A percentile compares a stretch with the other conserved stretches of the same genome.
Evolutionary conservation across 441 rosid species (phyloP).

Genomic region (Erysimum pusillum): DNA sequence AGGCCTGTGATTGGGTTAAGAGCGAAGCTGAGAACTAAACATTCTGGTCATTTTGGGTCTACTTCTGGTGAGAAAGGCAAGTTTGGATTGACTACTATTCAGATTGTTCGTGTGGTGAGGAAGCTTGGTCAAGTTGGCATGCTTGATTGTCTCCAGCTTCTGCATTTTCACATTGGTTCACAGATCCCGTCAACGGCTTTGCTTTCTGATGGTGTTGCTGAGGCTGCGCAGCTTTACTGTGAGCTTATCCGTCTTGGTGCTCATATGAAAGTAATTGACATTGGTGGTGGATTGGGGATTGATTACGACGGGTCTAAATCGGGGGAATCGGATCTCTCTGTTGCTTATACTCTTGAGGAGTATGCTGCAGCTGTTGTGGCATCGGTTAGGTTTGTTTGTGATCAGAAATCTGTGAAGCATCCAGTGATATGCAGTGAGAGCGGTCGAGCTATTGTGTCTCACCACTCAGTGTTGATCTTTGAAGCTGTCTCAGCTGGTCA

Average conservation of each 20-base stretch:
- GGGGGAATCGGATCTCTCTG: constrained; percentile 80
- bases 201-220: constrained; percentile 81
- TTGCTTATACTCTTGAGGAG: constrained; percentile 81
- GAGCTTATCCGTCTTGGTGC: constrained; percentile 92
- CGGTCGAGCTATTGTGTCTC: constrained; percentile 93
- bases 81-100: constrained; percentile 81
- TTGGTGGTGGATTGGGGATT: constrained; percentile 93
- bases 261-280: constrained; percentile 77
- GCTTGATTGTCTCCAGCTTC: constrained; percentile 85
- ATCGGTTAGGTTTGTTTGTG: constrained; percentile 73
- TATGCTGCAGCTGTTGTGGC: constrained; percentile 87
- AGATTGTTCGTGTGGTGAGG: constrained; percentile 79
- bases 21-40: constrained; percentile 91
- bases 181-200: constrained; percentile 87
- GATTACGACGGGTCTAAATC: constrained; percentile 96
- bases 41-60: constrained; percentile 93
- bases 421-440: constrained; percentile 93
- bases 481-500: constrained; percentile 78
- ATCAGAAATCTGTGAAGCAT: constrained; percentile 76
- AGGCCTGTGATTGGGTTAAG: constrained; percentile 85
- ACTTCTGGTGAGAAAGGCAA: constrained; percentile 97
- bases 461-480: constrained; percentile 83
- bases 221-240: constrained; percentile 92
- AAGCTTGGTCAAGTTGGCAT: constrained; percentile 72
- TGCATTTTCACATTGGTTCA: constrained; percentile 97